Evolutionary conservation across 2,329 filamentous ascomycete genomes (phyloP).

Genomic region (Colletotrichum simmondsii): DNA sequence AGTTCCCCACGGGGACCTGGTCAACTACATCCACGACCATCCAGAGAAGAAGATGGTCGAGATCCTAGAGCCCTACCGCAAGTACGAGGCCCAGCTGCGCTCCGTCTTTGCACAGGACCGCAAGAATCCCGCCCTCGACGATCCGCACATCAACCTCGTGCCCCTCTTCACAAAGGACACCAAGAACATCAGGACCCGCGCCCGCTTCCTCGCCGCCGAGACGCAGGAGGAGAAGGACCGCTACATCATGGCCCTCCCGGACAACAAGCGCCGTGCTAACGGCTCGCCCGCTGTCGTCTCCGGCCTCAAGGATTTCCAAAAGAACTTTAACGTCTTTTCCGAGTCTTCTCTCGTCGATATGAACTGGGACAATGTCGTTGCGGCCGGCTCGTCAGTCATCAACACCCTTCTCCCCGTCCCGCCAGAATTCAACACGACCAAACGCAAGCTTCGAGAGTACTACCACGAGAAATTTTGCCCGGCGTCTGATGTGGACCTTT

Average conservation of each 20-base stretch:
- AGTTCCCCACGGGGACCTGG: constrained; percentile 56
- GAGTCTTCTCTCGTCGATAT: constrained; percentile 81
- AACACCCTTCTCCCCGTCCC: constrained; percentile 82
- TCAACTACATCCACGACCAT: constrained; percentile 65
- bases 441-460: constrained; percentile 74
- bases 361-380: constrained; percentile 86
- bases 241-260: constrained; percentile 76
- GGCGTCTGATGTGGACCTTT: constrained; percentile 88
- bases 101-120: constrained; percentile 77
- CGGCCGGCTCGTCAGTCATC: constrained; percentile 82
- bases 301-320: constrained; percentile 76
- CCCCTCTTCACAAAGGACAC: constrained; percentile 72
- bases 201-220: constrained; percentile 69
- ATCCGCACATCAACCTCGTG: constrained; percentile 71
- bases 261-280: constrained; percentile 69
- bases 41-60: constrained; percentile 64
- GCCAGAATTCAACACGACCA: constrained; percentile 68
- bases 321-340: constrained; percentile 85
- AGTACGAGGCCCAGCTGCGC: constrained; percentile 74
- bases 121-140: constrained; percentile 64
- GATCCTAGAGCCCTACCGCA: constrained; percentile 73
- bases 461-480: constrained; percentile 86
- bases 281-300: constrained; percentile 76
- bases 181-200: constrained; percentile 68
- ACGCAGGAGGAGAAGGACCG: constrained; percentile 68